A percentile compares a stretch with the other conserved stretches of the same genome.
phyloP scores from a whole-genome alignment of 2,329 filamentous ascomycete species.

The Aureobasidium sp. region DNA sequence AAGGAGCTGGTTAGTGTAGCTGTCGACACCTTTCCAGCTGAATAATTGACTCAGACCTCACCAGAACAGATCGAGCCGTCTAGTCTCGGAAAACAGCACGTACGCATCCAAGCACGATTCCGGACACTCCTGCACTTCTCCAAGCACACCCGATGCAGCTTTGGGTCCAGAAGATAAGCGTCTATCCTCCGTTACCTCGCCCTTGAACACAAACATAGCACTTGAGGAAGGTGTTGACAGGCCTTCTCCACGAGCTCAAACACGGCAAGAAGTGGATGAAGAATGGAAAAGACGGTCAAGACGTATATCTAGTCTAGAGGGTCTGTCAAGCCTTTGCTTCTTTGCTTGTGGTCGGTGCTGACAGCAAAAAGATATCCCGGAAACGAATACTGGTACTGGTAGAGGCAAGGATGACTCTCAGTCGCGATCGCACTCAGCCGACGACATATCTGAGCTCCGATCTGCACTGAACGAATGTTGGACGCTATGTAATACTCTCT shows the following conservation, averaged over 20 bases:
- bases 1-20: slow-evolving; percentile 60
- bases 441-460: slow-evolving; percentile 59
- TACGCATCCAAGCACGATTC: slow-evolving; percentile 23
- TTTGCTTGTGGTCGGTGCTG: not conserved
- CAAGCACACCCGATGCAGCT: slow-evolving; percentile 27
- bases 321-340: slow-evolving; percentile 37
- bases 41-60: not conserved
- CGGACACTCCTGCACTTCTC: slow-evolving; percentile 28
- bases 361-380: slow-evolving; percentile 26
- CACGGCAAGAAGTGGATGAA: slow-evolving; percentile 63
- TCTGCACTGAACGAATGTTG: slow-evolving; percentile 80
- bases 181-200: slow-evolving; percentile 43
- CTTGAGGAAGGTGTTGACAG: slow-evolving; percentile 45
- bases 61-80: not conserved
- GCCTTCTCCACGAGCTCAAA: slow-evolving; percentile 76
- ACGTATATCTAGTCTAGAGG: slow-evolving; percentile 66
- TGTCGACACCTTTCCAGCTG: not conserved
- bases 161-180: slow-evolving; percentile 21
- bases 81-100: slow-evolving; percentile 17
- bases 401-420: not conserved
- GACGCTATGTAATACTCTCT: slow-evolving; percentile 87
- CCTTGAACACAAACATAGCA: slow-evolving; percentile 66
- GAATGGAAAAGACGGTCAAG: slow-evolving; percentile 45
- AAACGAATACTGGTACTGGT: not conserved
- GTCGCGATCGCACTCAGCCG: not conserved